Base-by-base conservation (phyloP, 1,139 yeast genomes). In the Pichia sorboxylosa region DNA sequence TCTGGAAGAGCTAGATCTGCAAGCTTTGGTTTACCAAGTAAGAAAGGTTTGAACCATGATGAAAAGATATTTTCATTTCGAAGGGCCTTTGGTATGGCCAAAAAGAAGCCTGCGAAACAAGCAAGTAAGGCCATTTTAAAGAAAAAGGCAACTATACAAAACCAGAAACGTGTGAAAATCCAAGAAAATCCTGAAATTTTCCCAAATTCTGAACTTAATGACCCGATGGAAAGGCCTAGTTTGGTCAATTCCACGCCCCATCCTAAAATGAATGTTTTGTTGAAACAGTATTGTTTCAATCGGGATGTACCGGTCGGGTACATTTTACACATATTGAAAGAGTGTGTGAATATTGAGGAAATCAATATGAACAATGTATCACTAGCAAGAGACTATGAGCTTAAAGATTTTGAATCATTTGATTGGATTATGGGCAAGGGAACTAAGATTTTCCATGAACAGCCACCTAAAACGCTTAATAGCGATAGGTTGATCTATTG, bases 221-320 rank as follows among this genome's bases (percentile, higher is more conserved):
- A n/a, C n/a, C n/a, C n/a, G n/a, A n/a, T n/a, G n/a, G n/a, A n/a
- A n/a, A n/a, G n/a, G n/a, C n/a, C n/a, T n/a, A n/a, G n/a, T n/a
- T n/a, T n/a, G n/a, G n/a, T n/a, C n/a, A n/a, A n/a, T 19, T 19
- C 22, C 2, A 43, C 53, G 1, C 46, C 52, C 8, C 87, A 79
- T 48, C 90, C 87, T 3, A 51, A 57, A 25, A 73, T 75, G 29
- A 77, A 73, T 47, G 65, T 67, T 40, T 71, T 70, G 41, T 50
- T 79, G 26, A 46, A 63, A 32, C 73, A 66, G 46, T 76, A 75
- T 47, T 64, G 80, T 3, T 59, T 66, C 16, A 64, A 74, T 13
- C 70, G 64, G 43, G 92, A 80, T 52, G 47, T 80, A 5, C 92
- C 92, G 1, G 57, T 75, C 29, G 92, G 90, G 0, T 69, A 72